Percentiles rank a stretch among this genome's conserved stretches.
Evolutionary conservation across 495 filamentous ascomycete genomes (phyloP).

Genomic region (Lindgomyces ingoldianus): DNA sequence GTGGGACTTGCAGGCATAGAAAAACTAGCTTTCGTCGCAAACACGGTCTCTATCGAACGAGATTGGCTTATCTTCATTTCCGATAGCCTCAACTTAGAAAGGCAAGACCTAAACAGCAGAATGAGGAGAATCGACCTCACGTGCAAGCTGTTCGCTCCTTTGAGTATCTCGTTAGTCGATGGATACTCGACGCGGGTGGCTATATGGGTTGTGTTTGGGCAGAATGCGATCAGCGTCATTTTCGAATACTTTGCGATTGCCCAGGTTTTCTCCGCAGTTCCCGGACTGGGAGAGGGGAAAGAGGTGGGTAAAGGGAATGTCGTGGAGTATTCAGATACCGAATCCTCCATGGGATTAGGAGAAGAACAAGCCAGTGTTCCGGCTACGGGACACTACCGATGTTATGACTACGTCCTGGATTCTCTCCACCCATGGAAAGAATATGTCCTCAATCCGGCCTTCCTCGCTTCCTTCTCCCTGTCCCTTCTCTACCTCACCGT

Average conservation of each 20-base stretch:
- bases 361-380: background rate
- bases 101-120: conserved; percentile 31
- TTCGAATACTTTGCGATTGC: conserved; percentile 39
- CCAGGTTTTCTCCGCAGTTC: conserved; percentile 24
- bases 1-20: conserved; percentile 32
- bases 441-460: conserved; percentile 42
- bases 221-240: conserved; percentile 25
- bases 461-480: conserved; percentile 47
- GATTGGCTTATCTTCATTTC: conserved; percentile 35
- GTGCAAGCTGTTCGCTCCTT: conserved; percentile 34
- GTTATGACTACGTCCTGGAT: background rate
- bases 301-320: background rate
- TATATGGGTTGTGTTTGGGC: conserved; percentile 30
- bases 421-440: conserved; percentile 15
- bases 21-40: conserved; percentile 31
- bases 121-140: conserved; percentile 39
- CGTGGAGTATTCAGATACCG: background rate
- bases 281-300: conserved; percentile 14
- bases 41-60: conserved; percentile 33
- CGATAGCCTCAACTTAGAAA: conserved; percentile 12
- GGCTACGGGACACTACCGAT: background rate
- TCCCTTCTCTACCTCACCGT: conserved; percentile 51
- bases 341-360: background rate
- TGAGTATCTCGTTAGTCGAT: conserved; percentile 36
- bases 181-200: conserved; percentile 27